Evolutionary conservation across 257 asterid genomes (phyloP).

Genomic region (Rubia yunnanensis): DNA sequence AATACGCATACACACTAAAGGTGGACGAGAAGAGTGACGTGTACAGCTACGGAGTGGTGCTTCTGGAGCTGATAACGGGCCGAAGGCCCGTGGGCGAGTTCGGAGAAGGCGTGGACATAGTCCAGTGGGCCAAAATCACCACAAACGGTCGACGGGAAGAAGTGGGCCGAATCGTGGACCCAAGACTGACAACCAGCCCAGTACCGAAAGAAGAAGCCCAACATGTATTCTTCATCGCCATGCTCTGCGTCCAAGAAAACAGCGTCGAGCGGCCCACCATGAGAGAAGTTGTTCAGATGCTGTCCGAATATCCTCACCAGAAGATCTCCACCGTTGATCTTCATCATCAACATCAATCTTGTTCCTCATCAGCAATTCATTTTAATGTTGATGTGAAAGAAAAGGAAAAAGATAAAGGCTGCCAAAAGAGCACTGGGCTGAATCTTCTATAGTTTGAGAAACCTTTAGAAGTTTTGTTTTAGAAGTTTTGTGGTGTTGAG

Average conservation of each 20-base stretch:
- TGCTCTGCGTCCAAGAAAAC: slow-evolving; percentile 76
- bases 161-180: slow-evolving; percentile 43
- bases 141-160: slow-evolving; percentile 61
- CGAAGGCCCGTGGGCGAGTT: slow-evolving; percentile 40
- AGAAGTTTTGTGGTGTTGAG: neutral
- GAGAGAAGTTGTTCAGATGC: slow-evolving; percentile 93
- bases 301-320: slow-evolving; percentile 63
- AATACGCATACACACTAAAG: slow-evolving; percentile 38
- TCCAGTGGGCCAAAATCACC: slow-evolving; percentile 50
- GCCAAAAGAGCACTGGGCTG: slow-evolving; percentile 16
- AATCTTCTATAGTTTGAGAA: slow-evolving; percentile 34
- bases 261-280: slow-evolving; percentile 82
- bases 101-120: slow-evolving; percentile 42
- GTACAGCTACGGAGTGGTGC: slow-evolving; percentile 39
- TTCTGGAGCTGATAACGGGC: slow-evolving; percentile 34
- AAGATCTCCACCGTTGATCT: slow-evolving; percentile 16
- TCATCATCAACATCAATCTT: slow-evolving; percentile 23
- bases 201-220: slow-evolving; percentile 59
- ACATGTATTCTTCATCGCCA: slow-evolving; percentile 75
- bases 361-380: slow-evolving; percentile 20
- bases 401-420: slow-evolving; percentile 18
- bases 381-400: slow-evolving; percentile 8
- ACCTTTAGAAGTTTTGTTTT: neutral
- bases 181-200: slow-evolving; percentile 39
- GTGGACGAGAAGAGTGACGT: slow-evolving; percentile 46